phyloP scores from a whole-genome alignment of 2,329 filamentous ascomycete genomes.

The Exophiala oligosperma region DNA sequence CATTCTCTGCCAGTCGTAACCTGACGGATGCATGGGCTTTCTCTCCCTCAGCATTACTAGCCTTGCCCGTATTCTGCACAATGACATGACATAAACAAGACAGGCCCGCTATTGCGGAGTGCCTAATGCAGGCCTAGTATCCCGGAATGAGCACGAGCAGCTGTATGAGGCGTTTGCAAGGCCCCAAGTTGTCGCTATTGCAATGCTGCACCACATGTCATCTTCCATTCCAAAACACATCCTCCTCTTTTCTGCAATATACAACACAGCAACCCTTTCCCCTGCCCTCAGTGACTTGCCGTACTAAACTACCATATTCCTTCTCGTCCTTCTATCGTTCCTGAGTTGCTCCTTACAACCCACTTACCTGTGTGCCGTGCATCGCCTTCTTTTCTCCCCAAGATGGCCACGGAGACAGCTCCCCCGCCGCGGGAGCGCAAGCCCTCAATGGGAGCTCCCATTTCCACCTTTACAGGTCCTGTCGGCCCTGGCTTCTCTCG shows the following conservation, averaged over 20 bases:
- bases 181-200: not conserved
- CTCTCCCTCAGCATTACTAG: not conserved
- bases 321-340: slow-evolving; percentile 19
- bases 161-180: not conserved
- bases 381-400: not conserved
- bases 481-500: slow-evolving; percentile 83
- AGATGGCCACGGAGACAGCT: slow-evolving; percentile 21
- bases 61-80: slow-evolving; percentile 3
- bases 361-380: not conserved
- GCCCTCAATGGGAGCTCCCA: slow-evolving; percentile 77
- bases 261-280: not conserved
- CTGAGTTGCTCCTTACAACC: slow-evolving; percentile 1
- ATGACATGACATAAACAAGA: slow-evolving; percentile 1
- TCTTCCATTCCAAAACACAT: not conserved
- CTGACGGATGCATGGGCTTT: not conserved
- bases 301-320: slow-evolving; percentile 20
- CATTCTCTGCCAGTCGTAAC: not conserved
- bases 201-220: not conserved
- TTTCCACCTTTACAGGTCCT: slow-evolving; percentile 81
- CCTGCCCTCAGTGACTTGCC: slow-evolving; percentile 20
- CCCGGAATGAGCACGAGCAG: not conserved
- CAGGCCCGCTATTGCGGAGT: not conserved
- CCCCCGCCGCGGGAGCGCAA: slow-evolving; percentile 67
- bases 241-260: slow-evolving; percentile 7
- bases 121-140: not conserved